Percentiles rank a stretch among this genome's conserved stretches.
These are phyloP conservation scores for Leccinellum rugosiceps DNA, from an alignment of 768 basidiomycete genomes.

Conservation along the genomic window DNA sequence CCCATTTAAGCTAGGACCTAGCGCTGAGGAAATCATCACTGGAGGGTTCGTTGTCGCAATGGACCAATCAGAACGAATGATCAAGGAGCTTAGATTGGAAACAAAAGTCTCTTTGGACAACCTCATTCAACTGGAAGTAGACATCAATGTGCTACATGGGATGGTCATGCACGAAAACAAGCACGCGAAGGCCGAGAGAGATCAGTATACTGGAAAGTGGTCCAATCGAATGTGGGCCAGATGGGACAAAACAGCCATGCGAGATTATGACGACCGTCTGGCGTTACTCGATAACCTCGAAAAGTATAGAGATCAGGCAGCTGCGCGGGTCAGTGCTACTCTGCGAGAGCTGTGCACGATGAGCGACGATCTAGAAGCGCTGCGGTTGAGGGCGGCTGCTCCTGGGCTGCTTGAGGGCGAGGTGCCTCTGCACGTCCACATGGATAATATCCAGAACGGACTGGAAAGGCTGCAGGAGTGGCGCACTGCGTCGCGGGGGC, in stretches of 20 bases:
- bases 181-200: constrained; percentile 40
- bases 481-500: constrained; percentile 49
- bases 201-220: too few species aligned
- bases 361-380: constrained; percentile 73
- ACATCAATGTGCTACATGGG: constrained; percentile 54
- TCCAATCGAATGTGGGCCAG: constrained; percentile 67
- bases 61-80: constrained; percentile 49
- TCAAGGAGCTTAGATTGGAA: constrained; percentile 62
- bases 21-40: constrained; percentile 44
- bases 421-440: constrained; percentile 71
- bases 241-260: constrained; percentile 50
- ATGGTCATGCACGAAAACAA: constrained; percentile 57
- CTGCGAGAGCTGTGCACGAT: constrained; percentile 58
- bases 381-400: constrained; percentile 67
- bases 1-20: constrained; percentile 36
- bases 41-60: constrained; percentile 62
- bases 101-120: constrained; percentile 54
- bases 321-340: constrained; percentile 63
- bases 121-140: constrained; percentile 61
- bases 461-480: constrained; percentile 55
- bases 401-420: constrained; percentile 59
- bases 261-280: constrained; percentile 50
- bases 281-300: constrained; percentile 52
- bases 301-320: constrained; percentile 57
- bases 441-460: constrained; percentile 66